A percentile compares a stretch with the other conserved stretches of the same genome.
These are phyloP conservation scores for Tephrocybe sp. DNA, from an alignment of 768 basidiomycete species.

Conservation along the genomic window DNA sequence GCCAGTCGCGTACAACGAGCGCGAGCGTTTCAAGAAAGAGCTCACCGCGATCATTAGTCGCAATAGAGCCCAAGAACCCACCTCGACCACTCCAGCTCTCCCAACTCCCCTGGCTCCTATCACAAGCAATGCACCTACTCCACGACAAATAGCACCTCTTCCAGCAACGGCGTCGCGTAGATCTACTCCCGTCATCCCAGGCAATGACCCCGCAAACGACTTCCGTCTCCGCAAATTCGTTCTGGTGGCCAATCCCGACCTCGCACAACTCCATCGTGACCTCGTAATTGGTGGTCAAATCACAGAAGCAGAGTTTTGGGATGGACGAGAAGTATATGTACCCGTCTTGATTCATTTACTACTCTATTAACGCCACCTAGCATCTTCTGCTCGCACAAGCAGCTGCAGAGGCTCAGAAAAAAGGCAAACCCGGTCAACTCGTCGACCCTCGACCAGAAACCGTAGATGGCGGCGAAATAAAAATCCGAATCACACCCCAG, in stretches of 20 bases:
- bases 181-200: constrained; percentile 53
- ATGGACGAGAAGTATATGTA: constrained; percentile 76
- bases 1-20: constrained; percentile 61
- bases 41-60: constrained; percentile 73
- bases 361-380: constrained; percentile 33
- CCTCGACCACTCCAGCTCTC: constrained; percentile 15
- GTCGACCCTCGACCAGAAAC: constrained; percentile 88
- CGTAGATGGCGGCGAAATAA: constrained; percentile 80
- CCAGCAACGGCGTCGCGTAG: constrained; percentile 47
- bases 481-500: constrained; percentile 87
- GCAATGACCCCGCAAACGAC: constrained; percentile 60
- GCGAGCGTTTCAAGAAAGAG: constrained; percentile 81
- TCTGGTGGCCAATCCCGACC: constrained; percentile 71
- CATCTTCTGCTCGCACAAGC: constrained; percentile 76
- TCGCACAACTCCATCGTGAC: constrained; percentile 80
- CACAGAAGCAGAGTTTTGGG: constrained; percentile 95
- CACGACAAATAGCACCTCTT: constrained; percentile 52
- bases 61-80: constrained; percentile 49
- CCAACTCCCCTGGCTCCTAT: constrained; percentile 19
- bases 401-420: constrained; percentile 67
- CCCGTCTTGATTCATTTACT: constrained; percentile 12
- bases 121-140: constrained; percentile 28
- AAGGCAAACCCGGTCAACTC: constrained; percentile 81
- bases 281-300: constrained; percentile 85
- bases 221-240: constrained; percentile 79